Evolutionary conservation across 768 basidiomycete species (phyloP).

Genomic region (Trametes meyenii): DNA sequence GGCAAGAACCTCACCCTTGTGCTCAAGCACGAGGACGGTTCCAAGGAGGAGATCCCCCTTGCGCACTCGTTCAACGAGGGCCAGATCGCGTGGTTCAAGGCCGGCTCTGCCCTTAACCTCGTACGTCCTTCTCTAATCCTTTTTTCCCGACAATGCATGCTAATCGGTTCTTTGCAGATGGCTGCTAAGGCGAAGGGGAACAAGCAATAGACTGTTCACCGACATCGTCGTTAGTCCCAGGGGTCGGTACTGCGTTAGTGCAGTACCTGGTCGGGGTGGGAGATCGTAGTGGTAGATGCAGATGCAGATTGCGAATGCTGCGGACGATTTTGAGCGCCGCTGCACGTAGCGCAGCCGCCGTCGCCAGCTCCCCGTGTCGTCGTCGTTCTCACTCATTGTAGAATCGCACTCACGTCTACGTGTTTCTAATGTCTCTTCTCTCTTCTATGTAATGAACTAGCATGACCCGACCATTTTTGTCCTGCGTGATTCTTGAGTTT

Average conservation of each 20-base stretch:
- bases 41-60: conserved; percentile 72
- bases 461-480: conserved; percentile 1
- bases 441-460: conserved; percentile 22
- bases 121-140: conserved; percentile 42
- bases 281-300: conserved; percentile 1
- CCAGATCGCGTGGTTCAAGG: conserved; percentile 99
- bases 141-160: background rate
- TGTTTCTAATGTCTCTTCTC: conserved; percentile 20
- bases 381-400: conserved; percentile 19
- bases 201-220: conserved; percentile 30
- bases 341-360: background rate
- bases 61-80: conserved; percentile 97
- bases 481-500: too few species aligned
- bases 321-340: conserved; percentile 19
- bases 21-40: conserved; percentile 82
- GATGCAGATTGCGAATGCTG: conserved; percentile 11
- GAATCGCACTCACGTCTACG: conserved; percentile 22
- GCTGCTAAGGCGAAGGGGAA: conserved; percentile 59
- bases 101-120: conserved; percentile 91
- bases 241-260: background rate
- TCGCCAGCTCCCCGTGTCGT: conserved; percentile 10
- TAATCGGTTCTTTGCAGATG: conserved; percentile 49
- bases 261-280: background rate
- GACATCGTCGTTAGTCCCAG: background rate
- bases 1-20: conserved; percentile 88